phyloP scores from a whole-genome alignment of 2,329 filamentous ascomycete species.

The Epichloe gansuensis region DNA sequence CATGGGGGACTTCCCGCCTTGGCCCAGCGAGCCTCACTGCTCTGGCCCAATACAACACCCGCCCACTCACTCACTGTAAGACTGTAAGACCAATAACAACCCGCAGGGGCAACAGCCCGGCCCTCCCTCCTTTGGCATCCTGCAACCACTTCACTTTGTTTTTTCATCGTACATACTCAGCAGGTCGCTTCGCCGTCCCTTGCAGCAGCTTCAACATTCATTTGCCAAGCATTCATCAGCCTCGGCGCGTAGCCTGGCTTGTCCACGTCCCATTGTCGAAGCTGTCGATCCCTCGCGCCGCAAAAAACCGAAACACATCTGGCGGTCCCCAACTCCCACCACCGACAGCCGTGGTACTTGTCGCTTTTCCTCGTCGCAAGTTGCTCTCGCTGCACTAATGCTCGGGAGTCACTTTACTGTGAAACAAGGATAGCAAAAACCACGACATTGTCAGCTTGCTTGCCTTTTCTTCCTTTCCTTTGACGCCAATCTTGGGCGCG shows the following conservation, averaged over 20 bases:
- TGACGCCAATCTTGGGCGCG: background rate
- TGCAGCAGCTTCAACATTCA: background rate
- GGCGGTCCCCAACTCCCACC: background rate
- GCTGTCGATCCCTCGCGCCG: background rate
- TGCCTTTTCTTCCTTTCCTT: background rate
- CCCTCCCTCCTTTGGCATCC: background rate
- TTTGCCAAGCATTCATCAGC: background rate
- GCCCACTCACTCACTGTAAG: too few relatives aligned
- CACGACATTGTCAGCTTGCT: background rate
- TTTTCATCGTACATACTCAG: background rate
- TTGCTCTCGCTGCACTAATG: background rate
- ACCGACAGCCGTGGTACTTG: background rate
- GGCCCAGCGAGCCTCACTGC: too few relatives aligned
- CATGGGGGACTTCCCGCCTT: too few relatives aligned
- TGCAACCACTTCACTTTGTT: background rate
- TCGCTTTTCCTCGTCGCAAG: background rate
- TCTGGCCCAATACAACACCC: too few relatives aligned
- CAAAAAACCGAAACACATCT: slow-evolving; percentile 1
- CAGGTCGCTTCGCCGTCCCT: background rate
- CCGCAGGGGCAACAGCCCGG: too few relatives aligned
- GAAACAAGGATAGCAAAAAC: background rate
- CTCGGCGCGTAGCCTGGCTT: background rate
- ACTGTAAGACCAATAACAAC: too few relatives aligned
- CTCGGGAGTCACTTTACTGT: background rate
- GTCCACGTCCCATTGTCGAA: background rate